Conservation (phyloP, 2,329 filamentous ascomycete genomes). For the Ceratocystis albifundus region DNA sequence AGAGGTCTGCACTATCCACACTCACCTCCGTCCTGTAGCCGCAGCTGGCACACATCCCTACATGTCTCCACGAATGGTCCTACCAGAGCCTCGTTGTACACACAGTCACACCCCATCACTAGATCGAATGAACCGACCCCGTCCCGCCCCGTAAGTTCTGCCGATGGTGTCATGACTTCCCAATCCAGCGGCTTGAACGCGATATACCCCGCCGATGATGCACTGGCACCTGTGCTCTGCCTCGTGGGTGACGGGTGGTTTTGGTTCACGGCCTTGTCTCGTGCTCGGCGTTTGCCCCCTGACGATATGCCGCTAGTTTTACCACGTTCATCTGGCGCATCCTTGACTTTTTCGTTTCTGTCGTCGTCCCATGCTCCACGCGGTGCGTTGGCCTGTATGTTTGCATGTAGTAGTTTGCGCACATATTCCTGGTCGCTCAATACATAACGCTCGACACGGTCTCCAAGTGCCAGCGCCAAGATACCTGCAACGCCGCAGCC, state of each 20-base stretch:
- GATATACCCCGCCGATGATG: conserved; percentile 32
- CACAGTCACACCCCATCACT: conserved; percentile 79
- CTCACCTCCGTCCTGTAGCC: conserved; percentile 27
- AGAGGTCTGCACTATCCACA: neutral
- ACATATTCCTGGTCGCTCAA: conserved; percentile 87
- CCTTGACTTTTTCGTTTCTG: conserved; percentile 6
- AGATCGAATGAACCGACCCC: conserved; percentile 44
- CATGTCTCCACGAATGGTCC: conserved; percentile 73
- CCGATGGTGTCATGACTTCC: conserved; percentile 54
- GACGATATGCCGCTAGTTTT: neutral
- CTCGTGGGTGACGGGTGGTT: too few species aligned
- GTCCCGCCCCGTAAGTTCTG: conserved; percentile 27
- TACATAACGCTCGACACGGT: conserved; percentile 52
- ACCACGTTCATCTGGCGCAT: neutral
- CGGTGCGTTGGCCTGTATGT: conserved; percentile 52
- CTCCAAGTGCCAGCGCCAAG: conserved; percentile 53
- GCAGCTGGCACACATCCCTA: conserved; percentile 57
- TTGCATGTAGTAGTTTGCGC: conserved; percentile 60
- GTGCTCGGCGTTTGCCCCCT: neutral
- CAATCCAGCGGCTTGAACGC: conserved; percentile 62
- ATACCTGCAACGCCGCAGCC: conserved; percentile 81
- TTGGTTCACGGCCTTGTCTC: neutral
- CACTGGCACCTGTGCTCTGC: too few species aligned
- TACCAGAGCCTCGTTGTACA: conserved; percentile 85
- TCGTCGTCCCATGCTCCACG: conserved; percentile 14